phyloP scores from a whole-genome alignment of 169 alveolate species.

The Cryptosporidium andersoni region DNA sequence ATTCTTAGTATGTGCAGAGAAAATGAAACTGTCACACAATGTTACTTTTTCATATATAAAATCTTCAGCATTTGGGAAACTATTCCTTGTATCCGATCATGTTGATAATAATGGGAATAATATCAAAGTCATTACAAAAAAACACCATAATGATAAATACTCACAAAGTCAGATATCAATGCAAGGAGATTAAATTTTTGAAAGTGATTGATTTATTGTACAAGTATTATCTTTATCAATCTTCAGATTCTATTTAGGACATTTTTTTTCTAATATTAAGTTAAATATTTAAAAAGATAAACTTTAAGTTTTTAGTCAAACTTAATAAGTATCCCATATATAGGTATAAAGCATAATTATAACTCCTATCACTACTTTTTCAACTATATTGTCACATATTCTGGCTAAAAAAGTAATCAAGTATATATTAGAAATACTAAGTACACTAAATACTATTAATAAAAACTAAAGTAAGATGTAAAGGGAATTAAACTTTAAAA shows the following conservation, averaged over 20 bases:
- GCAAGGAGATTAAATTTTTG: not conserved
- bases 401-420: no score
- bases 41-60: conserved; percentile 52
- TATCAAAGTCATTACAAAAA: conserved; percentile 38
- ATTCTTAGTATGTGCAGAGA: conserved; percentile 58
- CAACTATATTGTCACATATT: no score
- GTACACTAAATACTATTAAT: no score
- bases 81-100: conserved; percentile 27
- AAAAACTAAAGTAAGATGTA: no score
- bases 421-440: no score
- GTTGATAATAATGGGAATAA: conserved; percentile 41
- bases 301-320: no score
- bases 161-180: conserved; percentile 67
- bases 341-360: no score
- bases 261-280: no score
- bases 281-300: no score
- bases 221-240: not conserved
- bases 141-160: conserved; percentile 22
- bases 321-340: no score
- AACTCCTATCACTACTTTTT: no score
- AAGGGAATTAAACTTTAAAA: no score
- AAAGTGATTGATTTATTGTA: not conserved
- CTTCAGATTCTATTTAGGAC: not conserved
- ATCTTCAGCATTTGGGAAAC: conserved; percentile 44
- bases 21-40: conserved; percentile 59